Conservation (phyloP, 148 eudicot genomes). For the Limonium bicolor region DNA sequence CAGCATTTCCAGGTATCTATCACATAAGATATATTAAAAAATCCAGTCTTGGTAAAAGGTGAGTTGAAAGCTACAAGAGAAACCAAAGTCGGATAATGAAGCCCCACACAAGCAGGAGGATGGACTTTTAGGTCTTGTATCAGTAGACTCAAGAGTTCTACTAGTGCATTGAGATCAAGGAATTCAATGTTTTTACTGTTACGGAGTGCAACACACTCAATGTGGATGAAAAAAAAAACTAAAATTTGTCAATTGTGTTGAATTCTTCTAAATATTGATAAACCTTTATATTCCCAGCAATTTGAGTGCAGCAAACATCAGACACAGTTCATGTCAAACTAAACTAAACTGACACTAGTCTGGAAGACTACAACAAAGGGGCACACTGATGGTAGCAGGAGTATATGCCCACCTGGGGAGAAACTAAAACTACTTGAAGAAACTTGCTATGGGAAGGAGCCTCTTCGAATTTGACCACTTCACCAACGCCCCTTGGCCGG, state of each 20-base stretch:
- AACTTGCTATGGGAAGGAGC: conserved; percentile 13
- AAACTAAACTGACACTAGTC: not conserved
- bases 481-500: no score
- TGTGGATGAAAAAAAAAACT: no score
- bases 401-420: conserved; percentile 59
- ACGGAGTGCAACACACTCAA: no score
- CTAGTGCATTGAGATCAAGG: no score
- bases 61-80: conserved; percentile 10
- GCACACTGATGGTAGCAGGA: not conserved
- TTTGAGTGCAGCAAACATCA: not conserved
- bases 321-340: not conserved
- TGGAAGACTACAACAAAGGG: not conserved
- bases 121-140: not conserved
- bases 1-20: conserved; percentile 97
- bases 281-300: not conserved
- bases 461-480: no score
- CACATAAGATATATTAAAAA: conserved; percentile 18
- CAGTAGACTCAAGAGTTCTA: no score
- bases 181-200: no score
- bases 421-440: conserved; percentile 77
- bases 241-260: no score
- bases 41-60: conserved; percentile 6
- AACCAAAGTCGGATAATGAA: not conserved
- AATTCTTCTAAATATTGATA: no score
- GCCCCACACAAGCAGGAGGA: not conserved